A percentile compares a stretch with the other conserved stretches of the same genome.
These are phyloP conservation scores for Phlebiopsis flavidoalba DNA, from an alignment of 768 basidiomycete species.

Conservation along the genomic window DNA sequence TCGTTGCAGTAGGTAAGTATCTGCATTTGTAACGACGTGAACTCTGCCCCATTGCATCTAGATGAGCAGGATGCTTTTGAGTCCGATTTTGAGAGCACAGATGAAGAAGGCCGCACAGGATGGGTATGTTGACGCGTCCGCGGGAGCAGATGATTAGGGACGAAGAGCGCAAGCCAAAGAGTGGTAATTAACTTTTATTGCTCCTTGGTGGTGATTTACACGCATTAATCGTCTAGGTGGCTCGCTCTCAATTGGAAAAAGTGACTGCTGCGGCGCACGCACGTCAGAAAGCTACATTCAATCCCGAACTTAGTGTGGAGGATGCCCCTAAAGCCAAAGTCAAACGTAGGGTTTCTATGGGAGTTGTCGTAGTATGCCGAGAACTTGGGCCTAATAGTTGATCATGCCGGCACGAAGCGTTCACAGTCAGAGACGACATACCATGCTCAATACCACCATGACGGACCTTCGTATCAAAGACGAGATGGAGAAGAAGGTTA, in stretches of 20 bases:
- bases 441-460: constrained; percentile 65
- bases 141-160: constrained; percentile 53
- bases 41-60: constrained; percentile 20
- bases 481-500: constrained; percentile 57
- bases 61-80: constrained; percentile 81
- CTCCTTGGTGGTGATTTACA: not conserved
- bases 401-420: constrained; percentile 22
- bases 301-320: constrained; percentile 41
- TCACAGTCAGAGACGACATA: constrained; percentile 48
- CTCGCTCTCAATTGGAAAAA: constrained; percentile 52
- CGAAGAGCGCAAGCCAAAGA: constrained; percentile 52
- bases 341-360: constrained; percentile 50
- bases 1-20: constrained; percentile 52
- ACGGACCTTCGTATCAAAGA: constrained; percentile 62
- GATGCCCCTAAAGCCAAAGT: constrained; percentile 23
- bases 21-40: not conserved
- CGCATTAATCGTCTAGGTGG: constrained; percentile 34
- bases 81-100: constrained; percentile 83
- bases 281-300: constrained; percentile 62
- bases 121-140: constrained; percentile 48
- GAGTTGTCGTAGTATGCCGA: constrained; percentile 51
- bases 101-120: constrained; percentile 51
- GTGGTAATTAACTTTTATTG: constrained; percentile 30
- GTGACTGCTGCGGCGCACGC: constrained; percentile 63
- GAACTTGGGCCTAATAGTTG: constrained; percentile 54